phyloP scores from a whole-genome alignment of 192 early-diverging fungal species.

The Coemansia furcata region DNA sequence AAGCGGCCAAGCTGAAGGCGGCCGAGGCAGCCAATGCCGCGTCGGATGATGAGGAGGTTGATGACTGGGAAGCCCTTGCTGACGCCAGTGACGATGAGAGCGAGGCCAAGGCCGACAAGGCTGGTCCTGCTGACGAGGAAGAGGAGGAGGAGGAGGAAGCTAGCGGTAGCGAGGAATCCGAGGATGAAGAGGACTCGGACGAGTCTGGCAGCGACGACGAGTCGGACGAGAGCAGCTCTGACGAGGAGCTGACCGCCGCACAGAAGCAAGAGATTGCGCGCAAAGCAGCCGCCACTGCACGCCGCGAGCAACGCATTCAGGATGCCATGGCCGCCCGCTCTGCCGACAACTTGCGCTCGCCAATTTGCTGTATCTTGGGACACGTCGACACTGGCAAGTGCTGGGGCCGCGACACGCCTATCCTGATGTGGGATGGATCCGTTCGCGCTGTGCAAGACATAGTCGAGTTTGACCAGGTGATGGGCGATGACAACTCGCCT shows the following conservation, averaged over 20 bases:
- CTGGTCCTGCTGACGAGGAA: constrained; percentile 35
- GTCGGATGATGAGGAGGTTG: constrained; percentile 24
- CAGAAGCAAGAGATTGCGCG: constrained; percentile 62
- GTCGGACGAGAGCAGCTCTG: constrained; percentile 54
- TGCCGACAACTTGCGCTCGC: constrained; percentile 89
- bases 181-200: too few species aligned
- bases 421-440: constrained; percentile 53
- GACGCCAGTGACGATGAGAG: constrained; percentile 37
- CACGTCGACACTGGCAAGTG: constrained; percentile 94
- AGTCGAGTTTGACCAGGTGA: constrained; percentile 33
- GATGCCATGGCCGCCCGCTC: constrained; percentile 81
- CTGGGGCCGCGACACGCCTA: constrained; percentile 50
- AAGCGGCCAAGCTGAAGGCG: constrained; percentile 55
- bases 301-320: constrained; percentile 67
- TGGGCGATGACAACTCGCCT: constrained; percentile 55
- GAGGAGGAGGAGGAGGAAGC: too few species aligned
- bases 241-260: constrained; percentile 65
- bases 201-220: too few species aligned
- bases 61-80: constrained; percentile 45
- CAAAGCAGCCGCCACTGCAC: constrained; percentile 78
- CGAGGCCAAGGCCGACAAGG: too few species aligned
- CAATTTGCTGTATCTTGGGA: constrained; percentile 97
- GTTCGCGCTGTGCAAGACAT: constrained; percentile 49
- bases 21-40: constrained; percentile 59
- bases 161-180: too few species aligned